Conservation (phyloP, 345 rosid species). For the Moringa oleifera region DNA sequence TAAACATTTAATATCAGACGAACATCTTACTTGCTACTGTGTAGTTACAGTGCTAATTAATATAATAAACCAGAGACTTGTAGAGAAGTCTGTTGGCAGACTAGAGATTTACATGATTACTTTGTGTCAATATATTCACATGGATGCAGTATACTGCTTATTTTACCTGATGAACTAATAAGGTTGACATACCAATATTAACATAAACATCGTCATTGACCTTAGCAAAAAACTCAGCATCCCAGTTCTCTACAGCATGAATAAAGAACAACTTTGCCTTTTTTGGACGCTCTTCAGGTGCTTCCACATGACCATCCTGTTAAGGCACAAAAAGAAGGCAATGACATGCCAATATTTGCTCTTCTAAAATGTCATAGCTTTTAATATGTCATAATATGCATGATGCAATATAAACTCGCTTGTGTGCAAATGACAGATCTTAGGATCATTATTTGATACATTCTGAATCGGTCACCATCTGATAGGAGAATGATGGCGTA, state of each 20-base stretch:
- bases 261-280: conserved; percentile 49
- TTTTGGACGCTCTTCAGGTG: conserved; percentile 40
- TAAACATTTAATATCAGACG: too few species aligned
- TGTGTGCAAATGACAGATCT: neutral
- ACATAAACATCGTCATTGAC: conserved; percentile 78
- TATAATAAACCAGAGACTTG: neutral
- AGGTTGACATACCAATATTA: conserved; percentile 52
- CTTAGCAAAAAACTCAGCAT: conserved; percentile 70
- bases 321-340: conserved; percentile 14
- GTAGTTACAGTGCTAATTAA: too few species aligned
- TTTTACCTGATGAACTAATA: neutral
- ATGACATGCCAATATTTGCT: neutral
- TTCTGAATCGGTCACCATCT: too few species aligned
- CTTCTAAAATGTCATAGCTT: neutral
- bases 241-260: conserved; percentile 54
- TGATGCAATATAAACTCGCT: conserved; percentile 1
- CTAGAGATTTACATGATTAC: neutral
- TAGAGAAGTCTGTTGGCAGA: conserved; percentile 3
- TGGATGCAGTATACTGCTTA: neutral
- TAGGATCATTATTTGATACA: neutral
- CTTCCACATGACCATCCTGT: conserved; percentile 63
- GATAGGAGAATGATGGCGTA: too few species aligned
- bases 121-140: neutral
- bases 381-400: conserved; percentile 7
- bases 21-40: too few species aligned